Evolutionary conservation across 257 asterid species (phyloP).

Genomic region (Leonotis leonurus): DNA sequence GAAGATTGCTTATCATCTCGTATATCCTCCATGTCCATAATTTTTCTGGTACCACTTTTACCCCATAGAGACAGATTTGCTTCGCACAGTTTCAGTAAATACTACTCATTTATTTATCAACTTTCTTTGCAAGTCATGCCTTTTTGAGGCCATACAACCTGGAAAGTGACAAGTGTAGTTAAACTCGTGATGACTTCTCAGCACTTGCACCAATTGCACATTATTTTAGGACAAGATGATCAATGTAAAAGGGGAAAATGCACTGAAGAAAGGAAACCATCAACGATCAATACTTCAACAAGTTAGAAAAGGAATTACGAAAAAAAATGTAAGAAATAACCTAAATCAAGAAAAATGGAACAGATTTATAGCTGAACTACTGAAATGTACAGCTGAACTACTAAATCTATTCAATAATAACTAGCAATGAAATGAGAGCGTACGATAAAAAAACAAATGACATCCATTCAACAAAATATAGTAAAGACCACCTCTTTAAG

Average conservation of each 20-base stretch:
- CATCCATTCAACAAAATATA: background rate
- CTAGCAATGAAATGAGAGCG: background rate
- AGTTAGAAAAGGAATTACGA: background rate
- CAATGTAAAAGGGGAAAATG: background rate
- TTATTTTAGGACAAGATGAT: background rate
- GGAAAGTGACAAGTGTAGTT: slow-evolving; percentile 23
- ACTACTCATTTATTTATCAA: slow-evolving; percentile 16
- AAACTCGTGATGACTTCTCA: background rate
- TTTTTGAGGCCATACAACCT: slow-evolving; percentile 41
- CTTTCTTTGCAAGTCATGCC: slow-evolving; percentile 13
- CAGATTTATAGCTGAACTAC: background rate
- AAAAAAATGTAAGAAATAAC: background rate
- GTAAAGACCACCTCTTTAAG: background rate
- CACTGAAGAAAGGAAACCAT: background rate
- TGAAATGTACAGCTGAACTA: background rate
- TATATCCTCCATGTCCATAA: slow-evolving; percentile 51
- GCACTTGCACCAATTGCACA: background rate
- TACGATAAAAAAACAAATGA: background rate
- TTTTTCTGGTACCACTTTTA: slow-evolving; percentile 27
- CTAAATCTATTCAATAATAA: background rate
- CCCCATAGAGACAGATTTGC: slow-evolving; percentile 25
- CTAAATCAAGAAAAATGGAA: background rate
- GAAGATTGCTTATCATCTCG: slow-evolving; percentile 50
- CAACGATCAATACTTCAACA: background rate
- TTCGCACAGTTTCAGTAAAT: slow-evolving; percentile 16